Evolutionary conservation across 2,329 filamentous ascomycete species (phyloP).

Genomic region (Drechslerella stenobrocha): DNA sequence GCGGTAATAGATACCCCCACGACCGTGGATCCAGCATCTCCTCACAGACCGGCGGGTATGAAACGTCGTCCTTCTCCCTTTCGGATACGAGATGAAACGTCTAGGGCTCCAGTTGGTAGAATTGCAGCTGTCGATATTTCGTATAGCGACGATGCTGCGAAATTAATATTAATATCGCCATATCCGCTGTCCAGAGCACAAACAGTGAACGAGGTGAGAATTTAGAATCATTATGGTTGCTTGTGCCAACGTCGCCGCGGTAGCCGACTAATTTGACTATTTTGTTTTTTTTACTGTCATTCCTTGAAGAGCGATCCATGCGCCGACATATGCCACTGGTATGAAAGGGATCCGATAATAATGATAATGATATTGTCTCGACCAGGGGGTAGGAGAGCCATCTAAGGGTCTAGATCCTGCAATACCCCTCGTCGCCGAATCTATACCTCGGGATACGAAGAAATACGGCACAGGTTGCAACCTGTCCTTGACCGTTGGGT

Average conservation of each 20-base stretch:
- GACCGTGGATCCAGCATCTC: neutral
- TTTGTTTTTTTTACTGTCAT: neutral
- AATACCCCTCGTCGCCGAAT: neutral
- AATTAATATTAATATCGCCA: neutral
- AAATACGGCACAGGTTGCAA: neutral
- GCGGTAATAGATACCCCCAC: no score
- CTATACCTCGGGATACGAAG: neutral
- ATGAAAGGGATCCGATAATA: neutral
- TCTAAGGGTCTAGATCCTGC: constrained; percentile 3
- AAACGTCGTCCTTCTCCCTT: neutral
- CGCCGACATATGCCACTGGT: neutral
- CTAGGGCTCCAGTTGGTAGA: neutral
- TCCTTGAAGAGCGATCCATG: neutral
- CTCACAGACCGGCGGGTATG: neutral
- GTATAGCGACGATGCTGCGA: no score
- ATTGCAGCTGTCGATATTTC: neutral
- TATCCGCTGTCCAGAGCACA: no score
- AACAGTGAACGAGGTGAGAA: neutral
- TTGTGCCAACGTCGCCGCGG: neutral
- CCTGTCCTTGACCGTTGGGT: neutral
- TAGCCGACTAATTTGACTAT: neutral
- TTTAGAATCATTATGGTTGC: neutral
- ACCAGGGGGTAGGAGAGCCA: neutral
- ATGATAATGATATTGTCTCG: constrained; percentile 1
- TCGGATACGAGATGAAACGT: neutral